Base-by-base conservation (phyloP, 768 basidiomycete species). In the Guyanaporus albipodus region DNA sequence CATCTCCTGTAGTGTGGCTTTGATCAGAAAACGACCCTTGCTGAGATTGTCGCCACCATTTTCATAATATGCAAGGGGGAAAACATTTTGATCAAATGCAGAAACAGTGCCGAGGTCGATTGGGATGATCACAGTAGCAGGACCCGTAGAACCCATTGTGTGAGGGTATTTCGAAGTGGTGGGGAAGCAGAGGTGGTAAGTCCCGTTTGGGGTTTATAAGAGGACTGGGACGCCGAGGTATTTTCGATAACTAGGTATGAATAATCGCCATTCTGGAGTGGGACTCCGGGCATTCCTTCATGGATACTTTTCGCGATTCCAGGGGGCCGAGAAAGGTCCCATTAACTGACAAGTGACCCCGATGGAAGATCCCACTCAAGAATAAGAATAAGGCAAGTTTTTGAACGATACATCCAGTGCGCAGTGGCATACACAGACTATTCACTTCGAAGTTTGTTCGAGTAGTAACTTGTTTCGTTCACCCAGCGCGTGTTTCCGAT, bases 1-100 rank as follows among this genome's bases (percentile, higher is more conserved):
- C 35, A 55, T 51, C 15, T 56, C 53, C 0, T 50, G 23, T 11
- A 52, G 15, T 4, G 55, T 56, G 11, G 46, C 42, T 11, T 0
- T 10, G 3, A 56, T 24, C 10, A 56, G 17, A 15, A 46, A 0
- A 6, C 4, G 12, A 3, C 54, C 54, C 19, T 37, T 56, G 18
- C 0, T 19, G 18, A 56, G 0, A 27, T 21, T 22, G 11, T 14
- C 26, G 2, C 6, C 17, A n/a, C n/a, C n/a, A 1, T 10, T 8
- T 0, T 27, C 22, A 18, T 54, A 18, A 12, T 55, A 54, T 2
- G 42, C 38, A n/a, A 33, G 34, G 35, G 54, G 54, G 3, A 44
- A 54, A 11, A 39, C 12, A 15, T 0, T 5, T 22, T 17, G 9
- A 4, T 44, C 42, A 12, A 10, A 55, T 2, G 4, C 9, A 11